These are phyloP conservation scores for Davidsoniella eucalypti DNA, from an alignment of 2,329 filamentous ascomycete genomes.

Conservation along the genomic window DNA sequence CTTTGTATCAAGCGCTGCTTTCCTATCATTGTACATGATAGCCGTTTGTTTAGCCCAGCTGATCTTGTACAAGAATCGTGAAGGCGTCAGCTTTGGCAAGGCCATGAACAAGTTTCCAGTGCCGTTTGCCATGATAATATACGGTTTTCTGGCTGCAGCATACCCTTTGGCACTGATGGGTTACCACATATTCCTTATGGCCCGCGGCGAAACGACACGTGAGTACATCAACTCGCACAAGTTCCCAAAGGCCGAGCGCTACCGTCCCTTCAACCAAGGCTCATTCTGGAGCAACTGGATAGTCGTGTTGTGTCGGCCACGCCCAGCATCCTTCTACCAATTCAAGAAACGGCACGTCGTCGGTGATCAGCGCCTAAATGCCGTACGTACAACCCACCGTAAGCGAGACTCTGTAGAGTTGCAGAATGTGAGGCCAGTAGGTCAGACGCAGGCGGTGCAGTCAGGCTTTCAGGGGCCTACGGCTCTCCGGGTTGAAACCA, in stretches of 20 bases:
- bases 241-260: constrained; percentile 80
- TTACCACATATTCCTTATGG: constrained; percentile 86
- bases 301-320: constrained; percentile 64
- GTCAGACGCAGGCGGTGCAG: constrained; percentile 14
- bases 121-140: constrained; percentile 78
- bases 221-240: constrained; percentile 96
- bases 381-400: constrained; percentile 20
- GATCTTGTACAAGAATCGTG: constrained; percentile 48
- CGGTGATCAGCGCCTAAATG: constrained; percentile 73
- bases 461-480: constrained; percentile 38
- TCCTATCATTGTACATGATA: constrained; percentile 61
- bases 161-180: constrained; percentile 73
- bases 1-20: constrained; percentile 65
- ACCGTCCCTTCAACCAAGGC: constrained; percentile 75
- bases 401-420: constrained; percentile 47
- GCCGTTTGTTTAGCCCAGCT: constrained; percentile 69
- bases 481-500: constrained; percentile 21
- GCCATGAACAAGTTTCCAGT: constrained; percentile 58
- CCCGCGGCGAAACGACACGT: constrained; percentile 80
- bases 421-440: constrained; percentile 32
- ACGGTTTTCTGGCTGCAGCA: constrained; percentile 53
- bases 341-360: constrained; percentile 65
- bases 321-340: constrained; percentile 72
- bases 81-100: constrained; percentile 48
- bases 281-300: constrained; percentile 62